Evolutionary conservation across 108 stramenopile genomes (phyloP), one percentile per base, ranked within the genome.

Genomic region (Skeletonema grethae): DNA sequence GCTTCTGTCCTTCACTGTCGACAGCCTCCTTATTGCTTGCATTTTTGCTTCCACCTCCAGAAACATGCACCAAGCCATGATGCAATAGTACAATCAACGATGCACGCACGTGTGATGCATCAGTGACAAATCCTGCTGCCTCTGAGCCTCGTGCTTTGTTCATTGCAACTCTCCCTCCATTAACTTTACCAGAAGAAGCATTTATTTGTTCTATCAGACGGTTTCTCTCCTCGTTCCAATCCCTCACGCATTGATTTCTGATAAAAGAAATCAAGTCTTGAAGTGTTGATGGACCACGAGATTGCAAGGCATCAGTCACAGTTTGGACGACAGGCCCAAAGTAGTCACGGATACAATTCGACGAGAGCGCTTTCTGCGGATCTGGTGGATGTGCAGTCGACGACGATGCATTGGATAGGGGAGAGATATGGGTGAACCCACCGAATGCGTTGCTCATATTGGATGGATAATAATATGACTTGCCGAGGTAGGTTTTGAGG

Each of bases 241-340:
- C 82, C 57, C 70, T 69, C 31, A 81, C 38, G 50, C 84, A 88
- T 15, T 82, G 66, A 9, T 56, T 55, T 35, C 82, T 60, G 20
- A 93, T 83, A 25, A 55, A 57, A 34, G 70, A 6, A 16, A 86
- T 30, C 18, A 90, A 62, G 56, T 88, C 82, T 13, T 75, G 15
- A 24, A 90, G 41, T 9, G 88, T 85, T 2, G 75, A 80, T 1
- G 83, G 43, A 41, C 89, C 87, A 22, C 80, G 77, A 18, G 82
- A 64, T 18, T 81, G 79, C 31, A 95, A 71, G 18, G 76, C 78
- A 82, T 95, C 94, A 4, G 88, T 85, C 24, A 92, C 90, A 4
- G 88, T 82, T 74, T 95, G 91, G 46, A 86, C 88, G 7, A 81
- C 79, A 7, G 89, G 90, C 10, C 94, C 94, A 61, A 95, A 92